phyloP scores from a whole-genome alignment of 768 basidiomycete genomes.

The Mycena sanguinolenta region DNA sequence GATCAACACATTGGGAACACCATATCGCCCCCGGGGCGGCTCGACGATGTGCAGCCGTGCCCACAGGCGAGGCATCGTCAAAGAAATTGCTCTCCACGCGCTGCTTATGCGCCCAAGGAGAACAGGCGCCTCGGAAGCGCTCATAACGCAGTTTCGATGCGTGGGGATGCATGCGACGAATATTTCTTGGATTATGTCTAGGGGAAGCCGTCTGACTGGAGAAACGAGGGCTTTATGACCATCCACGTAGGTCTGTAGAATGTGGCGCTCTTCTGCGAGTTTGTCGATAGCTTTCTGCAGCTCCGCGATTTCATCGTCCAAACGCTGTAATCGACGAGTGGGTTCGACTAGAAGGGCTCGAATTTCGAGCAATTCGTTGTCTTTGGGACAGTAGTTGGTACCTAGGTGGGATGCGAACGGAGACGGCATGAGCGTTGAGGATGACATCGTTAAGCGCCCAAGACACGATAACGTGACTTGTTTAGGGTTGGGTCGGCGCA shows the following conservation, averaged over 20 bases:
- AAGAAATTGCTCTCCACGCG: slow-evolving; percentile 24
- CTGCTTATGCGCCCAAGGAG: slow-evolving; percentile 30
- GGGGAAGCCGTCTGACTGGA: not conserved
- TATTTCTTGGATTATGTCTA: slow-evolving; percentile 22
- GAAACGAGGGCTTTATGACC: slow-evolving; percentile 16
- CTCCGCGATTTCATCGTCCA: slow-evolving; percentile 17
- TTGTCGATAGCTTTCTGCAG: slow-evolving; percentile 16
- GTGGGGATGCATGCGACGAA: slow-evolving; percentile 26
- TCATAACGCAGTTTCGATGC: slow-evolving; percentile 22
- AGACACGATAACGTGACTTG: not conserved
- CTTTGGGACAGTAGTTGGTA: slow-evolving; percentile 25
- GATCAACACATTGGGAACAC: not conserved
- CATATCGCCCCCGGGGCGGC: not conserved
- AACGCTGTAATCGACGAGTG: not conserved
- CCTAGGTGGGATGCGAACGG: slow-evolving; percentile 10
- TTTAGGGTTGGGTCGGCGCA: too few relatives aligned
- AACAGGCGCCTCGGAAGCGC: slow-evolving; percentile 21
- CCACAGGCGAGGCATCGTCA: slow-evolving; percentile 27
- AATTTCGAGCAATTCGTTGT: slow-evolving; percentile 17
- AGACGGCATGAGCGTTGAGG: slow-evolving; percentile 6
- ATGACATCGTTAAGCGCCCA: too few relatives aligned
- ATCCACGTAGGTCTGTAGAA: not conserved
- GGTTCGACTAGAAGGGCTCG: slow-evolving; percentile 15
- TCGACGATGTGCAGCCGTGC: slow-evolving; percentile 18
- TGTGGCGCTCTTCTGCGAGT: slow-evolving; percentile 1